Evolutionary conservation across 805 yeast genomes (phyloP).

Genomic region (Dipodascus albidus): DNA sequence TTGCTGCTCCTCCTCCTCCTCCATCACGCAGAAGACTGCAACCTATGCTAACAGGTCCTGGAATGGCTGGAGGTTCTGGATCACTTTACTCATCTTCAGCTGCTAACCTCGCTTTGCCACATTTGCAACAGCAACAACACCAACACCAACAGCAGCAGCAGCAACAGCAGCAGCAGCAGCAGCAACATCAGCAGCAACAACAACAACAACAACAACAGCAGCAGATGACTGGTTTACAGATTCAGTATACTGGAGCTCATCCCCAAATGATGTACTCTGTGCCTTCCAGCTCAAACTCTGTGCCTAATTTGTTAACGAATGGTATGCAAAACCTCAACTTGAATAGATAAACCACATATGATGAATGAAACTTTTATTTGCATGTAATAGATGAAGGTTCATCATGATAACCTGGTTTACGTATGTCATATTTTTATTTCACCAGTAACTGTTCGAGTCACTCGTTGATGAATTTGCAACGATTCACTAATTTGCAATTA

Average conservation of each 20-base stretch:
- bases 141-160: neutral
- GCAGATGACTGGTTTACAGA: neutral
- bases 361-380: neutral
- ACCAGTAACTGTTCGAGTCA: too few relatives aligned
- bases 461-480: too few relatives aligned
- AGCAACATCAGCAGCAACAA: constrained; percentile 4
- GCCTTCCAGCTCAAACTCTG: neutral
- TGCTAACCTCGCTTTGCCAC: constrained; percentile 13
- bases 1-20: constrained; percentile 3
- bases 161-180: constrained; percentile 5
- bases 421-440: too few relatives aligned
- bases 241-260: neutral
- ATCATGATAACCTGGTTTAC: too few relatives aligned
- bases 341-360: neutral
- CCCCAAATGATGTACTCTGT: neutral
- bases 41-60: constrained; percentile 11
- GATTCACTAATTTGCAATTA: too few relatives aligned
- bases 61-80: neutral
- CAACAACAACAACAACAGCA: constrained; percentile 1
- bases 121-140: constrained; percentile 5
- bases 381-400: neutral
- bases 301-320: neutral
- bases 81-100: constrained; percentile 9
- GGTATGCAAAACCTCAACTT: neutral
- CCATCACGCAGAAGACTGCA: constrained; percentile 6